A percentile compares a stretch with the other conserved stretches of the same genome.
phyloP scores from a whole-genome alignment of 345 rosid genomes.

The Dimocarpus longan region DNA sequence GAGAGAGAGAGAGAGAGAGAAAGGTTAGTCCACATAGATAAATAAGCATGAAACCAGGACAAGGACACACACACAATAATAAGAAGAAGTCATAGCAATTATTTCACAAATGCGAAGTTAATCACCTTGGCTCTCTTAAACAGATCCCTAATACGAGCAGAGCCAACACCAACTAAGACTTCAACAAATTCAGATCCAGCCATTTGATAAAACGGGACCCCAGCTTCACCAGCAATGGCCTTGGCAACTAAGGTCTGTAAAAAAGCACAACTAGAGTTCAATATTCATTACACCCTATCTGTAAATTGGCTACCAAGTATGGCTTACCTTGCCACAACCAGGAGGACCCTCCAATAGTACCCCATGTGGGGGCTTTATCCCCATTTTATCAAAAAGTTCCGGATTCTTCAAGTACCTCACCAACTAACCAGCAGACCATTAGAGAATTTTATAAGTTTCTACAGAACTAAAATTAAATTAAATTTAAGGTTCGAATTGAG shows the following conservation, averaged over 20 bases:
- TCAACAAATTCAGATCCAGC: conserved; percentile 98
- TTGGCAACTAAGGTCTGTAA: conserved; percentile 89
- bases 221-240: conserved; percentile 99
- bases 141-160: conserved; percentile 95
- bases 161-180: conserved; percentile 95
- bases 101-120: conserved; percentile 8
- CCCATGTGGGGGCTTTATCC: conserved; percentile 95
- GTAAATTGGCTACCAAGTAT: conserved; percentile 8
- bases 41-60: not conserved
- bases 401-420: conserved; percentile 96
- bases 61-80: not conserved
- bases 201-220: conserved; percentile 97
- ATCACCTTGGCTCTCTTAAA: conserved; percentile 96
- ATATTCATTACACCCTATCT: conserved; percentile 14
- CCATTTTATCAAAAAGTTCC: conserved; percentile 90
- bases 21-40: not conserved
- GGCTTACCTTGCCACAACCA: conserved; percentile 92
- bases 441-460: conserved; percentile 12
- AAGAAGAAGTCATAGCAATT: conserved; percentile 10
- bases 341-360: conserved; percentile 97
- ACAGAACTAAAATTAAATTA: not conserved
- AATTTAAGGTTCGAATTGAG: not conserved
- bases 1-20: not conserved
- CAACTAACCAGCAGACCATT: conserved; percentile 48
- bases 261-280: conserved; percentile 22